Evolutionary conservation across 2,329 filamentous ascomycete species (phyloP), one percentile per base, ranked within the genome.

Genomic region (Sporothrix dimorphospora): DNA sequence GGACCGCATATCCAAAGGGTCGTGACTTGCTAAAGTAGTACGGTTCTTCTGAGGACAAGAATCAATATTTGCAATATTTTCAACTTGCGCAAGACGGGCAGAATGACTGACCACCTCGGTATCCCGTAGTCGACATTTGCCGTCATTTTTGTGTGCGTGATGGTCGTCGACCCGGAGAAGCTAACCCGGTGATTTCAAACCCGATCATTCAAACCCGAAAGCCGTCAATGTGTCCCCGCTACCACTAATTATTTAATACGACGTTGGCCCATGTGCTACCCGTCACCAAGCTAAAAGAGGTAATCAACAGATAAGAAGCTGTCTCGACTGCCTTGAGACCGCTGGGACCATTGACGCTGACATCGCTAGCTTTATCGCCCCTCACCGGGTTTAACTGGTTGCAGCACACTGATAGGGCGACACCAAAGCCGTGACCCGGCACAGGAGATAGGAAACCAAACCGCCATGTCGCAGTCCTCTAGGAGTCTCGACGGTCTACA

Each of bases 171-270:
- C n/a, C 38, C 12, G 38, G 30, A 24, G 6, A 21, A 42, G 34
- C n/a, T 19, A 45, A 24, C 1, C 38, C 30, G 27, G 30, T 21
- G 30, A 45, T 27, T 19, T 19, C n/a, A 65, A 45, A 65, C 38
- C 59, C 34, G 59, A 55, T 12, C 38, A 3, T 65, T 24, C 38
- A 65, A 65, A 65, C 38, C 59, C 59, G 59, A 65, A 65, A 65
- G 59, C 59, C 59, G 59, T 19, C 34, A 45, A 51, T 51, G 19
- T 51, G 53, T 27, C 51, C 3, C n/a, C 34, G 21, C 9, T 65
- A n/a, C n/a, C 59, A 40, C 55, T 40, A 11, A n/a, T n/a, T n/a
- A n/a, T n/a, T n/a, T n/a, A n/a, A 61, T n/a, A 40, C 19, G 19
- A 16, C 55, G n/a, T 1, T 27, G 2, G 30, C 4, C 27, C 55